A percentile compares a stretch with the other conserved stretches of the same genome.
Conservation (phyloP, 495 filamentous ascomycete genomes). For the Astrothelium macrocarpum region DNA sequence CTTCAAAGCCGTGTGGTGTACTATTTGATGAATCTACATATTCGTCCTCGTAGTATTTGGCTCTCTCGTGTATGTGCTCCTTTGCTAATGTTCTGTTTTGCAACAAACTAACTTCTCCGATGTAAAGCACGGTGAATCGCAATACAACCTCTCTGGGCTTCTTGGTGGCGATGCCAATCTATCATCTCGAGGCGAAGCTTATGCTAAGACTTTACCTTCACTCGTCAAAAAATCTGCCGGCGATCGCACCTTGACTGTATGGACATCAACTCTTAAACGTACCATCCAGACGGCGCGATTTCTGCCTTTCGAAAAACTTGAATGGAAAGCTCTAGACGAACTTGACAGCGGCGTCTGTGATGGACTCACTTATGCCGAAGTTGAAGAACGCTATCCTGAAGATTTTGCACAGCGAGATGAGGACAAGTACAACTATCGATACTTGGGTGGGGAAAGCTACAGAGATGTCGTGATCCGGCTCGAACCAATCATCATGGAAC, state of each 20-base stretch:
- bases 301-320: constrained; percentile 79
- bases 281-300: constrained; percentile 86
- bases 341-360: constrained; percentile 95
- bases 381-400: constrained; percentile 80
- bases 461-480: constrained; percentile 95
- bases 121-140: constrained; percentile 81
- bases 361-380: constrained; percentile 88
- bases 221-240: constrained; percentile 74
- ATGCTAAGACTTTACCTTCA: constrained; percentile 70
- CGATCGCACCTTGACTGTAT: constrained; percentile 76
- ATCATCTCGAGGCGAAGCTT: constrained; percentile 76
- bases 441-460: constrained; percentile 92
- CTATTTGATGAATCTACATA: constrained; percentile 97
- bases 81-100: constrained; percentile 5
- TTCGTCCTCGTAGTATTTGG: constrained; percentile 96
- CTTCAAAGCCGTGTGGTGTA: constrained; percentile 92
- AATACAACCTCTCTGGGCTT: constrained; percentile 75
- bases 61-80: constrained; percentile 66
- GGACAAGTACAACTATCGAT: constrained; percentile 98
- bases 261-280: constrained; percentile 90
- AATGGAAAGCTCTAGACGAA: constrained; percentile 98
- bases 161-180: constrained; percentile 88
- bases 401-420: constrained; percentile 92
- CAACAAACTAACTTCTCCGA: constrained; percentile 12
- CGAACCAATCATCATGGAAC: constrained; percentile 98